Conservation (phyloP, 306 rosid genomes). For the Arachis stenosperma region DNA sequence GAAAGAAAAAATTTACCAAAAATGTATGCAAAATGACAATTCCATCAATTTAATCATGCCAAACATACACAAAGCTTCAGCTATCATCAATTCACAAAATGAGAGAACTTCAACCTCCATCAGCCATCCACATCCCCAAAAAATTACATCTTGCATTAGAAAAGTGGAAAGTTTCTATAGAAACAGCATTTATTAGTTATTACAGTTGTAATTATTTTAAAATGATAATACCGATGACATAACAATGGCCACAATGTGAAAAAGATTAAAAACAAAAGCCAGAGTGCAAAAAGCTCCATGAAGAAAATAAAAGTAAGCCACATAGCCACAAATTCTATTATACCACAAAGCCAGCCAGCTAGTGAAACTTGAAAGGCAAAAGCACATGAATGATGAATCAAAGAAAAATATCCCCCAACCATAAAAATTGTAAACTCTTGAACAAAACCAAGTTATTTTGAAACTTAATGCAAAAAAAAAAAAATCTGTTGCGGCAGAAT, state of each 20-base stretch:
- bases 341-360: neutral
- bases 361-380: slow-evolving; percentile 17
- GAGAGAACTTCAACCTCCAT: slow-evolving; percentile 59
- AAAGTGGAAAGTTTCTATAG: slow-evolving; percentile 20
- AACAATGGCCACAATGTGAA: slow-evolving; percentile 62
- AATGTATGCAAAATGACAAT: no score
- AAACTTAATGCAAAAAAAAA: neutral
- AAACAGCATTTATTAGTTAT: slow-evolving; percentile 20
- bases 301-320: slow-evolving; percentile 11
- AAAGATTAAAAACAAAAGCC: neutral
- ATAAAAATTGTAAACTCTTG: neutral
- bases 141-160: slow-evolving; percentile 32
- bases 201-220: slow-evolving; percentile 23
- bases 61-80: no score
- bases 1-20: no score
- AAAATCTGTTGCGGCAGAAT: neutral
- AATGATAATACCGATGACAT: slow-evolving; percentile 20
- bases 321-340: slow-evolving; percentile 6
- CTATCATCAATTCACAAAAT: no score
- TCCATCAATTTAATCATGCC: no score
- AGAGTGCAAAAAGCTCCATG: slow-evolving; percentile 40
- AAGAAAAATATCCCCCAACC: slow-evolving; percentile 30
- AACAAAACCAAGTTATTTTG: neutral
- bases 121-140: slow-evolving; percentile 89
- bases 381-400: neutral